Evolutionary conservation across 495 filamentous ascomycete species (phyloP).

Genomic region (Rhypophila decipiens): DNA sequence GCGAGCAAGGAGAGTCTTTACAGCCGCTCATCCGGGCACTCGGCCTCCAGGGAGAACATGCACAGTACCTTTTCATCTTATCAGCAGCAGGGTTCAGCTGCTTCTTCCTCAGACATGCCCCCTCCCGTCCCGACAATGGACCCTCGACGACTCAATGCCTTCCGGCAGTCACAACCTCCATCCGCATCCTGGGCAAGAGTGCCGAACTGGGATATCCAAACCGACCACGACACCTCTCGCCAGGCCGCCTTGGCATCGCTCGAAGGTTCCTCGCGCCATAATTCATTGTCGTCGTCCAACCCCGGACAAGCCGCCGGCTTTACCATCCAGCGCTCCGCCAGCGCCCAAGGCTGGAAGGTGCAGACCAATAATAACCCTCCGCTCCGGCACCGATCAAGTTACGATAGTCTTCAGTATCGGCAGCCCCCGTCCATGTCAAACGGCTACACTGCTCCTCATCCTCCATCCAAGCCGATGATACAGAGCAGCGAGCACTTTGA

Average conservation of each 20-base stretch:
- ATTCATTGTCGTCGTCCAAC: conserved; percentile 21
- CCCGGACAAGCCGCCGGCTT: conserved; percentile 14
- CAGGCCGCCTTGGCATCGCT: conserved; percentile 22
- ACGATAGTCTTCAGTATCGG: conserved; percentile 25
- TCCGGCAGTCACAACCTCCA: conserved; percentile 12
- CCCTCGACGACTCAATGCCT: conserved; percentile 16
- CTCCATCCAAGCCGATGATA: conserved; percentile 14
- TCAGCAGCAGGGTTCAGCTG: conserved; percentile 9
- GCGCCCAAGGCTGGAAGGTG: conserved; percentile 17
- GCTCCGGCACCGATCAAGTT: conserved; percentile 35
- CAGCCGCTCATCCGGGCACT: conserved; percentile 17
- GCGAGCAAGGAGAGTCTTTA: conserved; percentile 30
- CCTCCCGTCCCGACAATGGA: conserved; percentile 18
- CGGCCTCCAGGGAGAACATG: conserved; percentile 21
- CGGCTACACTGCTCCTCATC: conserved; percentile 27
- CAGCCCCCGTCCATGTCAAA: conserved; percentile 34
- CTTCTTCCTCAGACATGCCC: conserved; percentile 2
- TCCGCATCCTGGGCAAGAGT: conserved; percentile 7
- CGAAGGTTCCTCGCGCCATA: conserved; percentile 23
- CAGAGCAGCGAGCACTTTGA: conserved; percentile 25
- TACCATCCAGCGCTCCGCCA: conserved; percentile 16
- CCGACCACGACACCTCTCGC: conserved; percentile 22
- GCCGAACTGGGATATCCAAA: conserved; percentile 25
- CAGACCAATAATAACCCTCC: conserved; percentile 13
- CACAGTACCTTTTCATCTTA: conserved; percentile 20